Conservation (phyloP, 75 land plant genomes). For the Selaginella tamariscina region DNA sequence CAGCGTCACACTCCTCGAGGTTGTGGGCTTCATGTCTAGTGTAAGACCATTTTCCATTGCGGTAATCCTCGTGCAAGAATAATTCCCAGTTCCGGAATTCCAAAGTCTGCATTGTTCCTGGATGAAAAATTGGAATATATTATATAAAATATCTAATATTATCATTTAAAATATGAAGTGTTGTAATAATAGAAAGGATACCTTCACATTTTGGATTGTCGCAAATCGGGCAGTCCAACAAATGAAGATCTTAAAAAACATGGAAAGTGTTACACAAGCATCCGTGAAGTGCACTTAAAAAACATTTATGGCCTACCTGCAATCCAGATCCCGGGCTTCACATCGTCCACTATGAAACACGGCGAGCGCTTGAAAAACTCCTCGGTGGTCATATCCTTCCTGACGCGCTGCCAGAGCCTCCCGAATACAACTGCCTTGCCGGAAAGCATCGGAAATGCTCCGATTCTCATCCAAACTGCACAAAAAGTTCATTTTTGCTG, state of each 20-base stretch:
- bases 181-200: constrained; percentile 7
- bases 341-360: constrained; percentile 31
- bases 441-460: constrained; percentile 54
- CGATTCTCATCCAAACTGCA: constrained; percentile 83
- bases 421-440: constrained; percentile 37
- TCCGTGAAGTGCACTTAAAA: neutral
- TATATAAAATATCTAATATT: neutral
- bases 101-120: constrained; percentile 84
- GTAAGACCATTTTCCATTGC: constrained; percentile 48
- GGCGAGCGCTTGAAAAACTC: too few species aligned
- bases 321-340: constrained; percentile 72
- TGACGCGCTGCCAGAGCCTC: constrained; percentile 22
- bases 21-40: constrained; percentile 33
- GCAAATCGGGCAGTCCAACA: constrained; percentile 81
- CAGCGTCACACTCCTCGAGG: constrained; percentile 30
- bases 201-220: constrained; percentile 73
- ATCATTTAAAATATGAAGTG: neutral
- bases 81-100: constrained; percentile 71
- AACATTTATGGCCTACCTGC: constrained; percentile 41
- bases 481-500: neutral
- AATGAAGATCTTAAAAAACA: constrained; percentile 54
- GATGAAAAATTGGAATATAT: constrained; percentile 3
- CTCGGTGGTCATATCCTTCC: constrained; percentile 16
- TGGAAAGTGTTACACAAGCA: neutral
- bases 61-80: constrained; percentile 47